A percentile compares a stretch with the other conserved stretches of the same genome.
Evolutionary conservation across 371 early-diverging fungal genomes (phyloP).

Genomic region (Aphelidium insulamus): DNA sequence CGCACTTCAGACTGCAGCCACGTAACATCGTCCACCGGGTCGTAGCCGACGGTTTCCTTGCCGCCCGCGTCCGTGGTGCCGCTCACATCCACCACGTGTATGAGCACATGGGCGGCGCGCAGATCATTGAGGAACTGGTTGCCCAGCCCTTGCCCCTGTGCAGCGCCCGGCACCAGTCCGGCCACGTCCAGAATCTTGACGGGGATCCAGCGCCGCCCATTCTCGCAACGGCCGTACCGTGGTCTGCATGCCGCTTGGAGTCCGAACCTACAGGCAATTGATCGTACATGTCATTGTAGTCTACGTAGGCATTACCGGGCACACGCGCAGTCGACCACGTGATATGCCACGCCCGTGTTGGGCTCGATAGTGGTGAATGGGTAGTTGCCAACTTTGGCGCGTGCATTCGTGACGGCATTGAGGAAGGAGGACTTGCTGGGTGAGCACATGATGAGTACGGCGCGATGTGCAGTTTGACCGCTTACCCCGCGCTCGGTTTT

Average conservation of each 20-base stretch:
- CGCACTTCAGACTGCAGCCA: conserved; percentile 51
- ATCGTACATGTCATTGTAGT: conserved; percentile 36
- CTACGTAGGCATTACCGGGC: conserved; percentile 20
- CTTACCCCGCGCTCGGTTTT: no score
- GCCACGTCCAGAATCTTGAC: conserved; percentile 57
- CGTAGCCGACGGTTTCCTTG: conserved; percentile 50
- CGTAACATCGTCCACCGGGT: conserved; percentile 54
- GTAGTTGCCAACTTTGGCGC: conserved; percentile 59
- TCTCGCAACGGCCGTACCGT: conserved; percentile 16
- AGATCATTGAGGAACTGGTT: conserved; percentile 60
- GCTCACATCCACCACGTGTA: conserved; percentile 60
- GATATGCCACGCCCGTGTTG: conserved; percentile 49
- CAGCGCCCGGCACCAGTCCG: conserved; percentile 58
- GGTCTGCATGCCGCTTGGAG: background rate
- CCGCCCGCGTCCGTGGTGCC: conserved; percentile 56
- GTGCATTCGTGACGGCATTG: conserved; percentile 51
- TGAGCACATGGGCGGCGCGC: conserved; percentile 42
- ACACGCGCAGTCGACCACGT: conserved; percentile 45
- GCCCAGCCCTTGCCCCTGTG: conserved; percentile 43
- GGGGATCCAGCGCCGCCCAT: conserved; percentile 41
- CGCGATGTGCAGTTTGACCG: no score
- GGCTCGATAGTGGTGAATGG: conserved; percentile 67
- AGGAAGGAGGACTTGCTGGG: conserved; percentile 44
- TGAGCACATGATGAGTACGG: no score
- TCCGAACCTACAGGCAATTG: conserved; percentile 15